Evolutionary conservation across 306 rosid genomes (phyloP).

Genomic region (Cucurbita pepo): DNA sequence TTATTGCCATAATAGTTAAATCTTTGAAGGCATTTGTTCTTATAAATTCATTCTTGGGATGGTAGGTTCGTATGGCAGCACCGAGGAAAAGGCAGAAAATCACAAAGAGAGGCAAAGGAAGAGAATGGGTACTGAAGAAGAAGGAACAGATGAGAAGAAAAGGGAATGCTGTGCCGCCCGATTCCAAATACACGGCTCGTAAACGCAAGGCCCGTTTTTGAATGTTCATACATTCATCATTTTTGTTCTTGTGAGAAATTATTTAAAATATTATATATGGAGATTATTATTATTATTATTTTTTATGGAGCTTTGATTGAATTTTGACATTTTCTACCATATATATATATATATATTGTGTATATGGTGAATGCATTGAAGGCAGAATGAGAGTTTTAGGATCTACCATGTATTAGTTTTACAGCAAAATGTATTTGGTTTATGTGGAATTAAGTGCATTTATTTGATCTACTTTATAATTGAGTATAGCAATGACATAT

Average conservation of each 20-base stretch:
- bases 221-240: neutral
- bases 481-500: too few species aligned
- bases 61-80: slow-evolving; percentile 56
- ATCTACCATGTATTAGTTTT: too few species aligned
- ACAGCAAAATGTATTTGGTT: too few species aligned
- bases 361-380: neutral
- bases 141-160: slow-evolving; percentile 85
- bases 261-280: neutral
- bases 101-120: slow-evolving; percentile 49
- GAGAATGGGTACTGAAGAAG: slow-evolving; percentile 70
- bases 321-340: neutral
- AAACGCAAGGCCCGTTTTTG: slow-evolving; percentile 73
- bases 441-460: too few species aligned
- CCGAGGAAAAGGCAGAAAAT: slow-evolving; percentile 54
- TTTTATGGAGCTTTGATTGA: neutral
- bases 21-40: too few species aligned
- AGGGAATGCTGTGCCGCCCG: slow-evolving; percentile 61
- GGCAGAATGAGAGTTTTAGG: neutral
- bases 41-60: neutral
- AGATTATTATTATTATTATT: too few species aligned
- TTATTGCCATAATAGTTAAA: too few species aligned
- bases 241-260: neutral
- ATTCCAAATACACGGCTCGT: slow-evolving; percentile 72
- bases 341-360: neutral
- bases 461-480: too few species aligned